Base-by-base conservation (phyloP, 2,329 filamentous ascomycete species). In the Bipolaris victoriae region DNA sequence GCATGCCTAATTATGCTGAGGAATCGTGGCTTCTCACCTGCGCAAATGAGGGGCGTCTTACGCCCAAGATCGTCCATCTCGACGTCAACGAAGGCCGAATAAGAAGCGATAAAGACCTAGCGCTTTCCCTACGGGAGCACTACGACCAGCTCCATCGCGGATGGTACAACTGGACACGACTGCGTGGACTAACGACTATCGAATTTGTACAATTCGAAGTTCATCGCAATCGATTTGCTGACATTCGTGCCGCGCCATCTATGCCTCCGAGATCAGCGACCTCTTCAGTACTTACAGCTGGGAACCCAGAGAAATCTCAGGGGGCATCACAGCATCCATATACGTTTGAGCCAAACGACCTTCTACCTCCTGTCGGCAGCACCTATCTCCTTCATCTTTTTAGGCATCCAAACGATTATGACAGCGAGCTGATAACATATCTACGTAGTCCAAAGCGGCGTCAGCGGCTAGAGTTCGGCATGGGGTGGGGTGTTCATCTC, bases 161-260 rank as follows among this genome's bases (percentile, higher is more conserved):
- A 31, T 76, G 73, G 75, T 66, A 68, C 37, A 68, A 69, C 15
- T 63, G 68, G 54, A 61, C 75, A 15, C 67, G 70, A 16, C 55
- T 78, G 18, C 65, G 76, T 7, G 76, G 76, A 2, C 59, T 78
- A 7, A 69, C 64, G 1, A 76, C 69, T 1, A 77, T 78, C 52
- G 66, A 75, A 15, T 78, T 78, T 47, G 74, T 77, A 5, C 74
- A 73, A 58, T 76, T 76, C 51, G 74, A 78, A 64, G 72, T 78
- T 7, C 76, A 78, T 54, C 72, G 72, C 11, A 78, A 77, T 53
- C 72, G 75, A 29, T 76, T 77, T 48, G 74, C 75, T 4, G 76
- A 78, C 49, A 77, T 78, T 10, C 67, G 76, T 7, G 73, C 71
- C 6, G 61, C 64, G 13, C 76, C 76, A 0, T 74, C 75, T 33